A percentile compares a stretch with the other conserved stretches of the same genome.
phyloP scores from a whole-genome alignment of 2,329 filamentous ascomycete genomes.

The Cercospora sp. region DNA sequence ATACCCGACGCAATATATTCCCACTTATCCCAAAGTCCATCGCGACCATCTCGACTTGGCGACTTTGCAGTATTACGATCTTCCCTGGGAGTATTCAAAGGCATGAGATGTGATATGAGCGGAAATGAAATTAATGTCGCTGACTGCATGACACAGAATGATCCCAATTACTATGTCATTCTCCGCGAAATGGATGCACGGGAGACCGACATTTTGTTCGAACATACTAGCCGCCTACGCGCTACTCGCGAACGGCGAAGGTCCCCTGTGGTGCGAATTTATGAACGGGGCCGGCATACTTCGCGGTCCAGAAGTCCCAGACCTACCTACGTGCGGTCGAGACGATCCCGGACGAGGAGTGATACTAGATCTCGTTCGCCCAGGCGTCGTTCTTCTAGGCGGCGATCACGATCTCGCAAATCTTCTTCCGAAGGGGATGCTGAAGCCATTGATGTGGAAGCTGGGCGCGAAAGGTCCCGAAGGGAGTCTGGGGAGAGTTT shows the following conservation, averaged over 20 bases:
- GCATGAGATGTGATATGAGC: not conserved
- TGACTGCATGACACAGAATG: not conserved
- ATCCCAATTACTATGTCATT: constrained; percentile 6
- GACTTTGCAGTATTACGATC: constrained; percentile 2
- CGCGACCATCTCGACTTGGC: not conserved
- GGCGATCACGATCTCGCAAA: not conserved
- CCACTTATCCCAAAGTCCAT: constrained; percentile 7
- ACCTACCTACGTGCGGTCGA: not conserved
- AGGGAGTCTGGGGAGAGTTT: not conserved
- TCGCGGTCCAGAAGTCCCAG: not conserved
- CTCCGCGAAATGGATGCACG: not conserved
- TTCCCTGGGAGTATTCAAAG: constrained; percentile 2
- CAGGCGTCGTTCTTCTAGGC: not conserved
- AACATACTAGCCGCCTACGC: constrained; percentile 4
- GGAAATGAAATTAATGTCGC: not conserved
- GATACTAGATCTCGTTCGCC: not conserved
- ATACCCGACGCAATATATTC: not conserved
- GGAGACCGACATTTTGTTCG: constrained; percentile 7
- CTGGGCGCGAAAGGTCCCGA: not conserved
- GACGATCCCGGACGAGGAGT: not conserved
- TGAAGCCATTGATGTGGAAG: not conserved
- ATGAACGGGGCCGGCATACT: not conserved
- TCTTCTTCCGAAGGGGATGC: not conserved
- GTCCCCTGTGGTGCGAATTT: not conserved
- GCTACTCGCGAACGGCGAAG: not conserved